A percentile compares a stretch with the other conserved stretches of the same genome.
Conservation (phyloP, 2,329 filamentous ascomycete genomes). For the Thelonectria rubi region DNA sequence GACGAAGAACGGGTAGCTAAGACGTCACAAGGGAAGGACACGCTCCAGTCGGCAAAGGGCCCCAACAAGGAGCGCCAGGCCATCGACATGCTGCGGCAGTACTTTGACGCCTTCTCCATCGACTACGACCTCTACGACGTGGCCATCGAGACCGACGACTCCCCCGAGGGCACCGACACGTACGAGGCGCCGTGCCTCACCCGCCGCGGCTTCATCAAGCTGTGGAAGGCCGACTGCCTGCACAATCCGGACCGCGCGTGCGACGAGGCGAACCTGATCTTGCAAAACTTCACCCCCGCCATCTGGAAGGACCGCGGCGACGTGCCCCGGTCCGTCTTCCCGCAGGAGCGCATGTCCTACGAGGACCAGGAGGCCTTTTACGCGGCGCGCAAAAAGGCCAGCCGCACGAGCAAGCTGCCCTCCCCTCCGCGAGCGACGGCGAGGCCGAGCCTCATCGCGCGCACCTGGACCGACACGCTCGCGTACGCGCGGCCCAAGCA, state of each 20-base stretch:
- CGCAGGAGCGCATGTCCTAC: not conserved
- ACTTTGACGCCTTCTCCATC: slow-evolving; percentile 3
- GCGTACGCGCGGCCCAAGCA: slow-evolving; percentile 6
- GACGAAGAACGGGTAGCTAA: not conserved
- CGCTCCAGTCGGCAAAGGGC: not conserved
- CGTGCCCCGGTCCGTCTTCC: slow-evolving; percentile 4
- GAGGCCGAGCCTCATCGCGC: not conserved
- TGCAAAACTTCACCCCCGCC: slow-evolving; percentile 12
- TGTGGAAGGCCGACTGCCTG: slow-evolving; percentile 2
- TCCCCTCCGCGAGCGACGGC: not conserved
- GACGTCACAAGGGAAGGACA: not conserved
- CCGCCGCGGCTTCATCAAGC: slow-evolving; percentile 11
- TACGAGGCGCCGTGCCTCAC: slow-evolving; percentile 8
- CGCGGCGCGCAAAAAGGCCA: slow-evolving; percentile 4
- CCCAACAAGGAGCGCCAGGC: slow-evolving; percentile 7
- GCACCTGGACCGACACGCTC: not conserved
- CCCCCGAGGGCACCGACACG: not conserved
- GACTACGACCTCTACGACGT: slow-evolving; percentile 8
- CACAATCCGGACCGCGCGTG: not conserved
- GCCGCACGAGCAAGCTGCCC: not conserved
- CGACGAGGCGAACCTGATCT: slow-evolving; percentile 9
- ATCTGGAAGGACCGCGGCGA: slow-evolving; percentile 13
- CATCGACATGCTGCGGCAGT: not conserved
- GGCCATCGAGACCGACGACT: not conserved
- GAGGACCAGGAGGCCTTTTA: slow-evolving; percentile 4